phyloP scores from a whole-genome alignment of 192 early-diverging fungal genomes.

The Chytriomyces confervae region DNA sequence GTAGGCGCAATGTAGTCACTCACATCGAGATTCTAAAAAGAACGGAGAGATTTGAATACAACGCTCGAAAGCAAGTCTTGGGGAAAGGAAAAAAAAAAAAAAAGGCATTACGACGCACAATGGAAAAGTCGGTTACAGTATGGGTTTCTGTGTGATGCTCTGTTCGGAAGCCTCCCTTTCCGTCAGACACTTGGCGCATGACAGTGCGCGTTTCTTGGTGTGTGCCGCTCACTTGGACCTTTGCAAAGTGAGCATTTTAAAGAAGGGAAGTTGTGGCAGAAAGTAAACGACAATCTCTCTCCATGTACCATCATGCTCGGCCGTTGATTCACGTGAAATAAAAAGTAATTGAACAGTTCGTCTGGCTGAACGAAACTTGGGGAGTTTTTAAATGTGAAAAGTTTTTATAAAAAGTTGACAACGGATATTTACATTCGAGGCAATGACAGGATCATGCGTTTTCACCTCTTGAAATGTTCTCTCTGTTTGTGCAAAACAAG shows the following conservation, averaged over 20 bases:
- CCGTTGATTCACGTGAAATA: slow-evolving; percentile 14
- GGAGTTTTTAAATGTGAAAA: too few relatives aligned
- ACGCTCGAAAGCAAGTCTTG: not conserved
- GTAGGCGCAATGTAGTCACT: slow-evolving; percentile 35
- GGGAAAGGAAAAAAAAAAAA: not conserved
- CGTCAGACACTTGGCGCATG: slow-evolving; percentile 8
- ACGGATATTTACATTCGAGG: not conserved
- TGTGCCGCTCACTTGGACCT: not conserved
- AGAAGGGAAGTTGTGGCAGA: not conserved
- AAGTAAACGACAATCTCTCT: not conserved
- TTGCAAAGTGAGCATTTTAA: not conserved
- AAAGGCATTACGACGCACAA: not conserved
- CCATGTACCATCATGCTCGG: slow-evolving; percentile 11
- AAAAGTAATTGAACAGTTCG: slow-evolving; percentile 26
- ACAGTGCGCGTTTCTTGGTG: slow-evolving; percentile 15
- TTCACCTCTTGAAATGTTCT: not conserved
- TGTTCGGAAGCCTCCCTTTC: not conserved
- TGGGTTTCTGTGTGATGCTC: not conserved
- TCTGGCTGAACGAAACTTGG: not conserved
- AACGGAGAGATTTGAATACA: too few relatives aligned
- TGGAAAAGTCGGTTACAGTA: slow-evolving; percentile 31
- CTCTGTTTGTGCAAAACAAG: not conserved
- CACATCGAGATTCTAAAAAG: slow-evolving; percentile 31
- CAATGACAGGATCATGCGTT: not conserved
- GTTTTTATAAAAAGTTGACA: not conserved